phyloP scores from a whole-genome alignment of 768 basidiomycete species.

The Mycena polygramma region DNA sequence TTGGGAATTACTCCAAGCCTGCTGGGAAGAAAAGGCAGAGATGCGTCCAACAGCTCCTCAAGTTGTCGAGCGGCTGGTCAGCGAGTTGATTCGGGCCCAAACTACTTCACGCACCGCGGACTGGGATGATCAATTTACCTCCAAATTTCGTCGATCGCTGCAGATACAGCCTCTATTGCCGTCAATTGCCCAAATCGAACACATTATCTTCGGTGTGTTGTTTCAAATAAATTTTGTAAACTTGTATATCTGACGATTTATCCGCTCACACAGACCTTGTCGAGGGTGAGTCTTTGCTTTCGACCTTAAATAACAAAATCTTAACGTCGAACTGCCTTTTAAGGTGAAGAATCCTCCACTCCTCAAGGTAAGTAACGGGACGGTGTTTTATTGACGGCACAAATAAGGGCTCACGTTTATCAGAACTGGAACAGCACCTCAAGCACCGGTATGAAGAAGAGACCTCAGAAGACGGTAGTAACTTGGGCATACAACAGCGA shows the following conservation, averaged over 20 bases:
- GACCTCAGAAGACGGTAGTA: too few species aligned
- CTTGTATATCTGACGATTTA: neutral
- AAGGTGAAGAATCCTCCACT: neutral
- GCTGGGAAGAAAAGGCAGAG: constrained; percentile 12
- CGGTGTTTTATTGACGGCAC: too few species aligned
- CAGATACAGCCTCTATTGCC: constrained; percentile 8
- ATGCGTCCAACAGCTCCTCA: constrained; percentile 13
- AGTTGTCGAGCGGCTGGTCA: constrained; percentile 7
- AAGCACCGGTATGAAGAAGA: neutral
- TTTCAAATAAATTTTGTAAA: neutral
- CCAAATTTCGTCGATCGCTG: constrained; percentile 23
- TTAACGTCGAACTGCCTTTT: neutral
- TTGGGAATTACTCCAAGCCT: constrained; percentile 20
- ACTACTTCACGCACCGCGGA: constrained; percentile 20
- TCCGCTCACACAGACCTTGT: neutral
- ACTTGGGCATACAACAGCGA: too few species aligned
- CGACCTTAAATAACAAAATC: neutral
- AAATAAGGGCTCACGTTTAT: too few species aligned
- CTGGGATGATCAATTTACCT: constrained; percentile 25
- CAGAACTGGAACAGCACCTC: neutral
- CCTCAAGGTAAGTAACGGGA: too few species aligned
- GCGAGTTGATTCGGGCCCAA: constrained; percentile 13
- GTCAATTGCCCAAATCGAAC: constrained; percentile 9
- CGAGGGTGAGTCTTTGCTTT: neutral
- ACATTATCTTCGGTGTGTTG: neutral